Percentiles rank a stretch among this genome's conserved stretches.
Conservation (phyloP, 192 early-diverging fungal species). For the Umbelopsis sp. region DNA sequence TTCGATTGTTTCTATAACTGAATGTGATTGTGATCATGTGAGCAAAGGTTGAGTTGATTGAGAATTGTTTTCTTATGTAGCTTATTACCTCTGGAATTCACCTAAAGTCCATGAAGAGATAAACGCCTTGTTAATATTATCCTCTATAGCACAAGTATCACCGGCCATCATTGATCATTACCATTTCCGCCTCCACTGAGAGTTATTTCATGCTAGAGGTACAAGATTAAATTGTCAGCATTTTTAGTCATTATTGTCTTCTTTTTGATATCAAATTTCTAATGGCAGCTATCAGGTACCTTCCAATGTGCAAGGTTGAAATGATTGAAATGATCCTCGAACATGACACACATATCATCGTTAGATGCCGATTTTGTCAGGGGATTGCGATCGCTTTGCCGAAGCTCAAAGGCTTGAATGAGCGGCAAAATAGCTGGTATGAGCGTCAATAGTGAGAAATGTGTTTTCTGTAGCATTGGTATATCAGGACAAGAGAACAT, state of each 20-base stretch:
- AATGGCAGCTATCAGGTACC: conserved; percentile 13
- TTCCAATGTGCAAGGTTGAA: conserved; percentile 36
- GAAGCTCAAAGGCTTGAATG: conserved; percentile 15
- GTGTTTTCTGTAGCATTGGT: neutral
- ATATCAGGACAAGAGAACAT: neutral
- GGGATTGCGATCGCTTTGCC: neutral
- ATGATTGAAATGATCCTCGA: conserved; percentile 36
- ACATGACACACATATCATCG: conserved; percentile 29
- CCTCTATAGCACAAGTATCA: neutral
- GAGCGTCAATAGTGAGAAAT: conserved; percentile 6
- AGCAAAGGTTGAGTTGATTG: neutral
- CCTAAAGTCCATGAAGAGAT: neutral
- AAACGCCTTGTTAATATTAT: neutral
- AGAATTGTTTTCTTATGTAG: no score
- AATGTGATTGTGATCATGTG: neutral
- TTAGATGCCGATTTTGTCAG: neutral
- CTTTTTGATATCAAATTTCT: no score
- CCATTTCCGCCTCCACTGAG: conserved; percentile 38
- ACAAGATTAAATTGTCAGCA: conserved; percentile 4
- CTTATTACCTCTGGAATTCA: neutral
- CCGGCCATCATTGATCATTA: conserved; percentile 29
- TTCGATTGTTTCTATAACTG: conserved; percentile 50
- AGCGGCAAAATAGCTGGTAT: neutral
- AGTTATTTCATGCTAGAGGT: conserved; percentile 35
- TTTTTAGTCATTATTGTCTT: neutral